phyloP scores from a whole-genome alignment of 192 early-diverging fungal species.

The Anaeromyces robustus region DNA sequence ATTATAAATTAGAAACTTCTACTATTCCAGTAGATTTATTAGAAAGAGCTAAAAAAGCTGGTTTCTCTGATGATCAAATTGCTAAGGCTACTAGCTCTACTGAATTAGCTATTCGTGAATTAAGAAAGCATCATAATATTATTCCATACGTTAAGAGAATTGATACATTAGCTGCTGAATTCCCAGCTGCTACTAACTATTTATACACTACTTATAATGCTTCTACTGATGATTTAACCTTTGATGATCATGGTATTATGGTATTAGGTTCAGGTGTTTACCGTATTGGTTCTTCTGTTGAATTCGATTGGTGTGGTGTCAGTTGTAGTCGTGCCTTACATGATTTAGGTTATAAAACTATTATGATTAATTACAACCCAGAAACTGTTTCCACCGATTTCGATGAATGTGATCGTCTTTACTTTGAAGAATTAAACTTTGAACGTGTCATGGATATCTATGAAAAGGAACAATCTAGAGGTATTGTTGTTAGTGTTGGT shows the following conservation, averaged over 20 bases:
- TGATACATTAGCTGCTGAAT: slow-evolving; percentile 90
- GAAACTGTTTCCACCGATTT: slow-evolving; percentile 97
- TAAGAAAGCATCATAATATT: slow-evolving; percentile 58
- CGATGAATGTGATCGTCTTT: slow-evolving; percentile 94
- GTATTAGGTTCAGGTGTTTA: slow-evolving; percentile 96
- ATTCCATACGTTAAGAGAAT: slow-evolving; percentile 85
- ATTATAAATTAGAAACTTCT: slow-evolving; percentile 13
- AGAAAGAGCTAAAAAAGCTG: slow-evolving; percentile 62
- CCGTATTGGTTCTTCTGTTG: slow-evolving; percentile 91
- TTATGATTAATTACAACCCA: slow-evolving; percentile 99
- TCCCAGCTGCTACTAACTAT: slow-evolving; percentile 92
- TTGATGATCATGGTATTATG: slow-evolving; percentile 81
- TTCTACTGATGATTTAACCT: slow-evolving; percentile 63
- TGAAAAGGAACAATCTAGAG: slow-evolving; percentile 65
- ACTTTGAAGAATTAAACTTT: slow-evolving; percentile 89
- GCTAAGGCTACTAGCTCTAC: slow-evolving; percentile 30
- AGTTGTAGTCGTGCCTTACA: slow-evolving; percentile 61
- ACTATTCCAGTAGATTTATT: slow-evolving; percentile 27
- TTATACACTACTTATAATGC: slow-evolving; percentile 98
- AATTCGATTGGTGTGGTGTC: slow-evolving; percentile 79
- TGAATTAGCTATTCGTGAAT: slow-evolving; percentile 47
- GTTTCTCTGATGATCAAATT: slow-evolving; percentile 84
- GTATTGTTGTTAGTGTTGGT: slow-evolving; percentile 81
- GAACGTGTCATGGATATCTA: slow-evolving; percentile 95
- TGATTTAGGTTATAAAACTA: slow-evolving; percentile 58